Evolutionary conservation across 2,329 filamentous ascomycete species (phyloP), one percentile per base, ranked within the genome.

Genomic region (Coniochaeta sp.): DNA sequence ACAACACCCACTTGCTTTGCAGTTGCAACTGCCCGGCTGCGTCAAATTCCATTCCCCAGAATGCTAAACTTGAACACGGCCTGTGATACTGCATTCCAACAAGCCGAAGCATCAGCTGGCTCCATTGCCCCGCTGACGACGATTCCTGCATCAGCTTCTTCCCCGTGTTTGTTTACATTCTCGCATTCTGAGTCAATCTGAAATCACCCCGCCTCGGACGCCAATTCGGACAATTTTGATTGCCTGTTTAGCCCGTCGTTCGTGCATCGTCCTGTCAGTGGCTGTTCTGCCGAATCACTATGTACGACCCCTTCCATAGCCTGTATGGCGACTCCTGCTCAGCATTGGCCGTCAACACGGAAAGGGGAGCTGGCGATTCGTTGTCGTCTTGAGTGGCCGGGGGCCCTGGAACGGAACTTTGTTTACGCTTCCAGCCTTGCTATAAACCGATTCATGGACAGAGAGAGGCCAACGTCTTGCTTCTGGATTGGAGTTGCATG

Each of bases 251-350:
- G 47, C 47, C 47, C 16, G 47, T 52, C 24, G 9, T 52, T 52
- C 24, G 30, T 52, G 47, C 47, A 16, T 7, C 26, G 4, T 10
- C 24, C 58, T 61, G 54, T 62, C 62, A 65, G 61, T 63, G 64
- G 64, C 64, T 57, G 64, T 61, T 61, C 57, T 36, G 58, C 59
- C 57, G 62, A 59, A 63, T 65, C 64, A 52, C 65, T n/a, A n/a
- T n/a, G n/a, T n/a, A n/a, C n/a, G n/a, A 62, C 60, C 61, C 59
- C 55, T 58, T 58, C 44, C n/a, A 56, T 62, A 60, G 59, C 59
- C 61, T 63, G 59, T 61, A 57, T 62, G 50, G 24, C 47, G 47
- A 24, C 12, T 24, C 14, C 3, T 24, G 22, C 26, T 52, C 26
- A 52, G 22, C 26, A 30, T 22, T 52, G 19, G 42, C 42, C 42